A percentile compares a stretch with the other conserved stretches of the same genome.
These are phyloP conservation scores for Tetrahymena malaccensis DNA, from an alignment of 73 alveolate species.

Conservation along the genomic window DNA sequence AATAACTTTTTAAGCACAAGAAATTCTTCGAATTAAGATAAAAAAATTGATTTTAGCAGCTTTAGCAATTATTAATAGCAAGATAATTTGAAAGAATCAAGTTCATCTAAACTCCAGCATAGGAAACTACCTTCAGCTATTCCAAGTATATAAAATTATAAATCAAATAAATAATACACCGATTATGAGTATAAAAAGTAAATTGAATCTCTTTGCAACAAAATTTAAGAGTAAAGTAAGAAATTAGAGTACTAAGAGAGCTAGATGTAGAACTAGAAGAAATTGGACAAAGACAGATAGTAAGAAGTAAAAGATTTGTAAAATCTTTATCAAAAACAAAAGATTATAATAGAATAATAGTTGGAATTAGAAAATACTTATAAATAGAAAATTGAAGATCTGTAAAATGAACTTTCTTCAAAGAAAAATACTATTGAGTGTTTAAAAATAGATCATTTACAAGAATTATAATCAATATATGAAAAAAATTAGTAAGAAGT, in stretches of 20 bases:
- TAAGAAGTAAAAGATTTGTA: neutral
- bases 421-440: neutral
- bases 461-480: neutral
- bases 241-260: neutral
- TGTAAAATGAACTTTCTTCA: neutral
- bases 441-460: neutral
- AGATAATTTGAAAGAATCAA: neutral
- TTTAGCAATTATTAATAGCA: neutral
- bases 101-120: neutral
- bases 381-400: neutral
- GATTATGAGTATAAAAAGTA: neutral
- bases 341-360: neutral
- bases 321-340: neutral
- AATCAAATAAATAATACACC: neutral
- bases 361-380: neutral
- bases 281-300: neutral
- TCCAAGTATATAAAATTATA: neutral
- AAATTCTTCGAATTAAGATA: neutral
- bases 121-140: neutral
- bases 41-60: neutral
- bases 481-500: neutral
- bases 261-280: neutral
- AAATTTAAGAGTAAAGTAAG: neutral
- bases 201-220: neutral
- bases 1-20: neutral